Evolutionary conservation across 768 basidiomycete species (phyloP), one percentile per base, ranked within the genome.

Genomic region (Termitomyces sp.): DNA sequence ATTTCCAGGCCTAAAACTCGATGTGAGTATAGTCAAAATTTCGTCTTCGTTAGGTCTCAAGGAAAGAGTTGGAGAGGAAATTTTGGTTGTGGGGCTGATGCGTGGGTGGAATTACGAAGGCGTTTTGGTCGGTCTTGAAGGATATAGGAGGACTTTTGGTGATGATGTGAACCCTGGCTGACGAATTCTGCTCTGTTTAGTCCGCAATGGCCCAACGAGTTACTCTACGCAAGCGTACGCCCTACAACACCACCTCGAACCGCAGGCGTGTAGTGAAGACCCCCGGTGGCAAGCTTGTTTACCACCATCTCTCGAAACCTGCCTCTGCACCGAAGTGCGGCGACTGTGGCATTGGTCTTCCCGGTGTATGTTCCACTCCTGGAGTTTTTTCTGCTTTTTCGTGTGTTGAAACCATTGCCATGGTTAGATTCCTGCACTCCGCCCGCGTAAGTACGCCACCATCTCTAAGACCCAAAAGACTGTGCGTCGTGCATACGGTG

Each of bases 401-500:
- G 39, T 8, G 44, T 42, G 53, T 36, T 34, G 13, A 32, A 14
- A 22, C 39, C 20, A 24, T 32, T 48, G 42, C 8, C 52, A 32
- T 5, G 10, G 18, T 5, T 64, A 98, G 95, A 79, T 98, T 68
- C 92, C 93, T 65, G 94, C 95, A 39, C 91, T 98, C 69, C 93
- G 97, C 62, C 97, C 97, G 32, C 91, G 95, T 65, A 79, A 95
- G 76, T 98, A 97, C 73, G 93, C 96, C 18, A 91, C 88, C 58
- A 88, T 98, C 71, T 96, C 95, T 58, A 98, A 98, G 81, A 90
- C 95, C 69, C 85, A 93, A 78, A 99, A 98, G 87, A 93, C 93
- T 50, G 96, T 99, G 61, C 87, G 85, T 69, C 81, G 97, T 64
- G 94, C 97, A 64, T 99, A 99, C 72, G 97, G 96, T 74, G 96